Conservation (phyloP, 192 early-diverging fungal genomes). For the Mortierella antarctica region DNA sequence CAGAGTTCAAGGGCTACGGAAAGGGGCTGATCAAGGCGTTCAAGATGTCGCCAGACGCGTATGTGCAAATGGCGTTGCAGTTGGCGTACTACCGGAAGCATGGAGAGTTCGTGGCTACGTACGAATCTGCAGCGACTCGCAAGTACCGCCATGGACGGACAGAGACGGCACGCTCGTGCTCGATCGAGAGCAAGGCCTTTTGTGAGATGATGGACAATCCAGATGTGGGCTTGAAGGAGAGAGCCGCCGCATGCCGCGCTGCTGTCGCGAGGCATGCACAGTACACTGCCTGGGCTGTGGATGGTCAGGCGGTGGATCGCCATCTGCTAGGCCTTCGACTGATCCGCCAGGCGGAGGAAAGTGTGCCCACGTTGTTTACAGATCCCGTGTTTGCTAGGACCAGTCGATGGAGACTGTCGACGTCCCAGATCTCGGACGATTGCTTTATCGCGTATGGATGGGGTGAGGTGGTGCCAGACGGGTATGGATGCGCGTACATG, state of each 20-base stretch:
- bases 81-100: conserved; percentile 86
- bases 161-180: conserved; percentile 86
- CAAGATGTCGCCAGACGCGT: conserved; percentile 82
- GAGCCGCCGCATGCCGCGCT: conserved; percentile 63
- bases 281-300: conserved; percentile 75
- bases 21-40: conserved; percentile 54
- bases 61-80: conserved; percentile 90
- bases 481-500: conserved; percentile 92
- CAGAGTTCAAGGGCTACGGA: conserved; percentile 81
- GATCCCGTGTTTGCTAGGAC: conserved; percentile 78
- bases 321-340: conserved; percentile 86
- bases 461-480: conserved; percentile 85
- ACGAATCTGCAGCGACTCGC: conserved; percentile 88
- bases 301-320: conserved; percentile 85
- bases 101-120: conserved; percentile 71
- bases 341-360: conserved; percentile 52
- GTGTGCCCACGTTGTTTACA: conserved; percentile 54
- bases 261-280: conserved; percentile 75
- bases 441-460: conserved; percentile 64
- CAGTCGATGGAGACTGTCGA: conserved; percentile 80
- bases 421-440: conserved; percentile 57
- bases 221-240: conserved; percentile 45
- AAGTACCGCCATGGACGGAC: conserved; percentile 88
- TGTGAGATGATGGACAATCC: conserved; percentile 71
- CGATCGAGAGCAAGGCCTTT: conserved; percentile 76